A percentile compares a stretch with the other conserved stretches of the same genome.
Evolutionary conservation across 257 asterid genomes (phyloP).

Genomic region (Gentiana straminea): DNA sequence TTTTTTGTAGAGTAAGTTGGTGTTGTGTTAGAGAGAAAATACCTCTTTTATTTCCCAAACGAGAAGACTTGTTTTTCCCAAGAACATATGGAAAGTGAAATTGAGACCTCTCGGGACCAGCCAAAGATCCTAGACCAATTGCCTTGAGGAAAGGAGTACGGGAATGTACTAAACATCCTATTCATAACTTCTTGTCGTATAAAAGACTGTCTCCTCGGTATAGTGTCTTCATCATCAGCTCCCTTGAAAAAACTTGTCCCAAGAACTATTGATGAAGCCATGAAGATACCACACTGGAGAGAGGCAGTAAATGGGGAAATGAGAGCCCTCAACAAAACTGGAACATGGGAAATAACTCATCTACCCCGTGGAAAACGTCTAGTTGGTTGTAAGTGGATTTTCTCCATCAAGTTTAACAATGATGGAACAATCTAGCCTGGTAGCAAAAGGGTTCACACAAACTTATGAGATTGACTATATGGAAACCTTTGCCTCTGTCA

Average conservation of each 20-base stretch:
- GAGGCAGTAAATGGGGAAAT: background rate
- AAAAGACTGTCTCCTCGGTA: too few species aligned
- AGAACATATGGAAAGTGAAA: too few species aligned
- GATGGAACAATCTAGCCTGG: background rate
- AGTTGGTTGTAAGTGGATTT: background rate
- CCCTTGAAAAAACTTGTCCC: background rate
- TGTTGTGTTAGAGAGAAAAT: too few species aligned
- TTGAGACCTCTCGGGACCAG: too few species aligned
- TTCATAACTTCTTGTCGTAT: too few species aligned
- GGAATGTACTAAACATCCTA: too few species aligned
- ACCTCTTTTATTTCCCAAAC: too few species aligned
- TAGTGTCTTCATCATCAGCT: too few species aligned
- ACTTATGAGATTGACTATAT: background rate
- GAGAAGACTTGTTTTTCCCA: too few species aligned
- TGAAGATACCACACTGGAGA: background rate
- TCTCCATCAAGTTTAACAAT: background rate
- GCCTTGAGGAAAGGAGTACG: too few species aligned
- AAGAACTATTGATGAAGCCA: background rate
- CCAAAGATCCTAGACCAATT: too few species aligned
- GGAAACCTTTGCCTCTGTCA: background rate
- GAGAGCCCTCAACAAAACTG: background rate
- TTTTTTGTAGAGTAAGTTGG: too few species aligned
- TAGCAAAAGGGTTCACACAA: background rate
- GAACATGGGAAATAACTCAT: background rate
- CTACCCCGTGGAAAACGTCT: background rate